Percentiles rank a stretch among this genome's conserved stretches.
phyloP scores from a whole-genome alignment of 148 eudicot genomes.

The Fallopia convolvulus region DNA sequence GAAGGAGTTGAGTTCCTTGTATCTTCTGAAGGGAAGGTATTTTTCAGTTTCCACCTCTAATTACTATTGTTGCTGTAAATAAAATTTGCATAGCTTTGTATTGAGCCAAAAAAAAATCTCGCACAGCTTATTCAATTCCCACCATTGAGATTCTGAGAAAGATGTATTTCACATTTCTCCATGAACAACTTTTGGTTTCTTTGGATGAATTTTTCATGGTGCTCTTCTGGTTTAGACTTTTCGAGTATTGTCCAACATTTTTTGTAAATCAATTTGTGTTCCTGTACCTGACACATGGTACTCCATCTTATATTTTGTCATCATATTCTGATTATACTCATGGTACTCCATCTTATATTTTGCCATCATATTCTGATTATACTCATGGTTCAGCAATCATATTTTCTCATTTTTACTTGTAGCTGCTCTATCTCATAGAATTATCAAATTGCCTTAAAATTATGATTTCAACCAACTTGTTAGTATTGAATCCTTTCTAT shows the following conservation, averaged over 20 bases:
- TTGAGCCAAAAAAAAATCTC: no score
- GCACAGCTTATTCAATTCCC: background rate
- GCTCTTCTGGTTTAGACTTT: background rate
- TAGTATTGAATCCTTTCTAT: background rate
- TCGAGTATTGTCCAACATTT: no score
- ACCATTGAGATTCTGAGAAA: background rate
- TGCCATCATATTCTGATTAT: no score
- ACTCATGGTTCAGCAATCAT: no score
- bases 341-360: no score
- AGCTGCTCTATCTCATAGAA: no score
- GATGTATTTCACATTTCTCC: background rate
- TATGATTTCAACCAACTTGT: background rate
- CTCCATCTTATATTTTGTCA: no score
- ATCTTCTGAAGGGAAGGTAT: constrained; percentile 39
- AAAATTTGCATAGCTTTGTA: background rate
- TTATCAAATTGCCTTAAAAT: background rate
- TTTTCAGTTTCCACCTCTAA: background rate
- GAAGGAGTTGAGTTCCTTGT: constrained; percentile 37
- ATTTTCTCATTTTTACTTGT: no score
- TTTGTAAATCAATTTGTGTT: no score
- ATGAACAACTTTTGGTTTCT: background rate
- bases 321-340: no score
- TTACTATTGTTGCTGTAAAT: background rate
- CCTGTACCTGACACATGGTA: background rate
- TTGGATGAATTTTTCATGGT: background rate